Conservation (phyloP, 495 filamentous ascomycete species). For the Podospora pseudopauciseta region DNA sequence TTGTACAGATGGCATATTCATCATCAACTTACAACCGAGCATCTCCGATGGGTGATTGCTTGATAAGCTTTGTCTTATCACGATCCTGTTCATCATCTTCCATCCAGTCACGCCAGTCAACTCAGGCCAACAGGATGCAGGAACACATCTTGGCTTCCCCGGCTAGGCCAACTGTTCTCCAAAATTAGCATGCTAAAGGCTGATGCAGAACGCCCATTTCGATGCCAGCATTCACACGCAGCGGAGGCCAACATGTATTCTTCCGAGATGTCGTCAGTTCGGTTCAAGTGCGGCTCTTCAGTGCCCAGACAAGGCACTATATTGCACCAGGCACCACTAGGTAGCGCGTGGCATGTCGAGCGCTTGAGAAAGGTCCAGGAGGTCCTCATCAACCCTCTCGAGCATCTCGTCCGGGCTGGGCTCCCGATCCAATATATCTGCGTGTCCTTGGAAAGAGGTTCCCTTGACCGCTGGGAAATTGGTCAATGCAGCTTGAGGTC, state of each 20-base stretch:
- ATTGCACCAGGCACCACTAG: constrained; percentile 4
- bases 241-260: neutral
- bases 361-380: neutral
- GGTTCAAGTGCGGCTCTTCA: neutral
- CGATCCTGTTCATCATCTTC: neutral
- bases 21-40: neutral
- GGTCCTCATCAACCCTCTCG: neutral
- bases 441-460: neutral
- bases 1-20: too few relatives aligned
- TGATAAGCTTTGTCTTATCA: neutral
- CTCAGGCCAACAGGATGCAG: neutral
- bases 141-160: neutral
- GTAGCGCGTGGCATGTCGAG: neutral
- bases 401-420: neutral
- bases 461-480: constrained; percentile 3
- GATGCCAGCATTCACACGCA: neutral
- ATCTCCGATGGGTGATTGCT: neutral
- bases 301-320: constrained; percentile 9
- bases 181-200: neutral
- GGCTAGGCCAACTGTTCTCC: neutral
- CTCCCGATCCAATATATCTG: constrained; percentile 4
- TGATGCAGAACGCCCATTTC: neutral
- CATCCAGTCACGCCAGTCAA: too few relatives aligned
- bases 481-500: constrained; percentile 4
- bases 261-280: constrained; percentile 1